Evolutionary conservation across 768 basidiomycete genomes (phyloP), one percentile per base, ranked within the genome.

Genomic region (Pholiota microspora): DNA sequence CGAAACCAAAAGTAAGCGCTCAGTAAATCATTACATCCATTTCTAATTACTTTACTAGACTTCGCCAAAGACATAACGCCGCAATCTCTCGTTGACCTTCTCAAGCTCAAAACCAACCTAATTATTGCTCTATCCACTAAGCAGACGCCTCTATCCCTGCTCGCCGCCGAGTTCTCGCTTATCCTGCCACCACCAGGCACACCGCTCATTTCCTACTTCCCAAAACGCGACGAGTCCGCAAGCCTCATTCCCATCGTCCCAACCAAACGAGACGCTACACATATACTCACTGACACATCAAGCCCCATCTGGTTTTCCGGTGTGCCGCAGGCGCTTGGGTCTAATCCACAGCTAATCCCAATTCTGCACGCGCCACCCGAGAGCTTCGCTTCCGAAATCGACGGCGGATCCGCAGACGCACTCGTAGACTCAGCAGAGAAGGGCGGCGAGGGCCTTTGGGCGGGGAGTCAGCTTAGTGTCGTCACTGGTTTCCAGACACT

Each of bases 101-200:
- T 92, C 27, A 75, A 83, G 24, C 79, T 80, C 56, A 77, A 83
- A 57, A 85, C 89, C 52, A 97, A 98, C 75, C 75, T 98, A 53
- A 81, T 99, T 59, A 72, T 97, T 61, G 83, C 88, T 2, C 81
- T 96, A 55, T 88, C 91, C 1, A 75, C 88, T 61, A 86, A 82
- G 72, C 81, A 88, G 71, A 86, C 85, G 2, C 75, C 89, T 36
- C 74, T 95, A 8, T 78, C 84, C 10, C 82, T 88, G 10, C 81
- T 96, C 51, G 92, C 94, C 0, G 70, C 92, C 46, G 97, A 99
- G 74, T 98, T 98, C 77, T 90, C 89, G 32, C 78, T 98, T 53
- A 82, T 93, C 49, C 86, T 92, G 23, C 89, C 91, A 15, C 92
- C 93, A 4, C 89, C 93, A 1, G 86, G 86, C 1, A 88, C 87